phyloP scores from a whole-genome alignment of 2,329 filamentous ascomycete species.

The Colletotrichum truncatum region DNA sequence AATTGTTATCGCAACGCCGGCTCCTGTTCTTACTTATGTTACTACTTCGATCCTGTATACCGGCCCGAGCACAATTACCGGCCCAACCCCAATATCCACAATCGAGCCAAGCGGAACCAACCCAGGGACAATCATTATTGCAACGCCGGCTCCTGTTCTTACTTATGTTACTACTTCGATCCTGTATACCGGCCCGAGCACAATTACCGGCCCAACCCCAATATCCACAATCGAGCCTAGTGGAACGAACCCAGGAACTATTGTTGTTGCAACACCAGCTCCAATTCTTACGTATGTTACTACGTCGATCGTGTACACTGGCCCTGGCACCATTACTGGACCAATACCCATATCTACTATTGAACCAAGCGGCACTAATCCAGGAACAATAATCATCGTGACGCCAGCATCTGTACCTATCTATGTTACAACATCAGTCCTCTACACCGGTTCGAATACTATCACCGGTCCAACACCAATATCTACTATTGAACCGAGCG shows the following conservation, averaged over 20 bases:
- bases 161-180: not conserved
- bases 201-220: not conserved
- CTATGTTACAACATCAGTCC: not conserved
- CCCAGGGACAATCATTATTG: not conserved
- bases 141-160: not conserved
- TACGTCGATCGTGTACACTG: too few species aligned
- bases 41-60: not conserved
- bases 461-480: not conserved
- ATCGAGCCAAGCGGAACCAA: not conserved
- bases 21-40: too few species aligned
- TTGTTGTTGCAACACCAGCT: not conserved
- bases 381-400: not conserved
- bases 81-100: not conserved
- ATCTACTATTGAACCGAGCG: slow-evolving; percentile 10
- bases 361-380: not conserved
- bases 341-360: not conserved
- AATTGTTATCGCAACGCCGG: not conserved
- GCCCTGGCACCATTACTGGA: not conserved
- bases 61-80: not conserved
- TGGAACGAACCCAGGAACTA: slow-evolving; percentile 11
- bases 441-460: not conserved
- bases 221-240: slow-evolving; percentile 4
- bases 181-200: not conserved
- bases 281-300: too few species aligned
- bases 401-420: not conserved